phyloP scores from a whole-genome alignment of 139 green algal genomes.

The Chlorella sp. region DNA sequence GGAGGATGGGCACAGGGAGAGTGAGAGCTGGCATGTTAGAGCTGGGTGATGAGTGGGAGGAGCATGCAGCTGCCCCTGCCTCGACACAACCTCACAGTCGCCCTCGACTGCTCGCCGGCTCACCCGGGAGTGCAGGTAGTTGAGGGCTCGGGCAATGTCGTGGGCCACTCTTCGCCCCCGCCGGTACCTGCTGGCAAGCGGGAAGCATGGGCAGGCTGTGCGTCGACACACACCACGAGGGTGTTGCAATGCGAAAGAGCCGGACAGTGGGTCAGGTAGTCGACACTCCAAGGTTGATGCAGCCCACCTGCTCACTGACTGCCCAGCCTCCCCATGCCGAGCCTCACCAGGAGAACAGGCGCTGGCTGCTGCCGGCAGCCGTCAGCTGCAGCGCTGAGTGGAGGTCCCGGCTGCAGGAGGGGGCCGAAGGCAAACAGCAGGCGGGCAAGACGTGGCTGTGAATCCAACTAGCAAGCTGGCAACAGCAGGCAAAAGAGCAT shows the following conservation, averaged over 20 bases:
- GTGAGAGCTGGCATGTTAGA: not conserved
- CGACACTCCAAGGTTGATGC: too few relatives aligned
- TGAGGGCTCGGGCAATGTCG: constrained; percentile 8
- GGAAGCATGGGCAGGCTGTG: too few relatives aligned
- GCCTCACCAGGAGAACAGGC: constrained; percentile 3
- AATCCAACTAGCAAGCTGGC: too few relatives aligned
- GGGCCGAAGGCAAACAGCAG: not conserved
- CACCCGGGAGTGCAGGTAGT: constrained; percentile 15
- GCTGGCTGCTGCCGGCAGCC: not conserved
- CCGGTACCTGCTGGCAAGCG: not conserved
- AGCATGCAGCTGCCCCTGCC: not conserved
- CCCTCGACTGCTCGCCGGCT: not conserved
- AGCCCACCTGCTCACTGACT: too few relatives aligned
- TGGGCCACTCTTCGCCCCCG: not conserved
- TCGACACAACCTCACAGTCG: not conserved
- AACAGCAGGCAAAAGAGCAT: too few relatives aligned
- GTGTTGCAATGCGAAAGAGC: too few relatives aligned
- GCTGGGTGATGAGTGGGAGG: not conserved
- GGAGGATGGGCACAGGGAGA: too few relatives aligned
- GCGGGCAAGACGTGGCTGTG: not conserved
- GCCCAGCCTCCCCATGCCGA: too few relatives aligned
- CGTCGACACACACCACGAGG: too few relatives aligned
- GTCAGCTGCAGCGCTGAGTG: not conserved
- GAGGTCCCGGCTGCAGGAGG: not conserved
- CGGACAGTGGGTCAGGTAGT: too few relatives aligned